phyloP scores from a whole-genome alignment of 2,329 filamentous ascomycete genomes.

The Apiospora malaysiana region DNA sequence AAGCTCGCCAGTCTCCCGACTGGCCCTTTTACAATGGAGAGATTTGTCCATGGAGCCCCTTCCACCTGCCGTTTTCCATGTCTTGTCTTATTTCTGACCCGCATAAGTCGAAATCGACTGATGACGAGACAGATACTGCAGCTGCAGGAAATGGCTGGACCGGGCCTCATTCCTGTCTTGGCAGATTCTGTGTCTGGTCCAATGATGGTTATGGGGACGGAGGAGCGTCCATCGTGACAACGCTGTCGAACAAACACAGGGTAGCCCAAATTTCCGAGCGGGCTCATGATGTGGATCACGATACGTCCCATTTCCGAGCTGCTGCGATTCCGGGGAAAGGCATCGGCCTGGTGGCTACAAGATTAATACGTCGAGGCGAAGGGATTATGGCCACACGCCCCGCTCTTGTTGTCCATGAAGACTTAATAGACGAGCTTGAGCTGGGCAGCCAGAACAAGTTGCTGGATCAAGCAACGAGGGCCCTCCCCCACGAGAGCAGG shows the following conservation, averaged over 20 bases:
- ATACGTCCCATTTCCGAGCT: slow-evolving; percentile 20
- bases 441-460: slow-evolving; percentile 29
- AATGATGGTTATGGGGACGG: neutral
- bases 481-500: slow-evolving; percentile 28
- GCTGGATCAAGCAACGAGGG: slow-evolving; percentile 32
- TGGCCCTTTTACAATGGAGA: neutral
- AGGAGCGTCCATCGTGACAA: slow-evolving; percentile 22
- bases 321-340: slow-evolving; percentile 32
- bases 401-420: slow-evolving; percentile 32
- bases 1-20: slow-evolving; percentile 3
- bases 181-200: slow-evolving; percentile 25
- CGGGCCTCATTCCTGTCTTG: slow-evolving; percentile 21
- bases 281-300: neutral
- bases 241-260: neutral
- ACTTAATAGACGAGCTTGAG: slow-evolving; percentile 30
- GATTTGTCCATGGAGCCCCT: neutral
- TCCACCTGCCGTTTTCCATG: neutral
- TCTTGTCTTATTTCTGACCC: neutral
- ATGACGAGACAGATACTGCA: neutral
- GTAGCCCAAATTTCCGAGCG: neutral
- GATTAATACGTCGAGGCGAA: slow-evolving; percentile 31
- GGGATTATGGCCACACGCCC: slow-evolving; percentile 32
- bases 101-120: neutral
- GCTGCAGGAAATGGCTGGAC: slow-evolving; percentile 1
- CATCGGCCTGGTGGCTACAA: slow-evolving; percentile 31